Conservation (phyloP, 176 grass and related monocot species). For the Zoysia japonica region DNA sequence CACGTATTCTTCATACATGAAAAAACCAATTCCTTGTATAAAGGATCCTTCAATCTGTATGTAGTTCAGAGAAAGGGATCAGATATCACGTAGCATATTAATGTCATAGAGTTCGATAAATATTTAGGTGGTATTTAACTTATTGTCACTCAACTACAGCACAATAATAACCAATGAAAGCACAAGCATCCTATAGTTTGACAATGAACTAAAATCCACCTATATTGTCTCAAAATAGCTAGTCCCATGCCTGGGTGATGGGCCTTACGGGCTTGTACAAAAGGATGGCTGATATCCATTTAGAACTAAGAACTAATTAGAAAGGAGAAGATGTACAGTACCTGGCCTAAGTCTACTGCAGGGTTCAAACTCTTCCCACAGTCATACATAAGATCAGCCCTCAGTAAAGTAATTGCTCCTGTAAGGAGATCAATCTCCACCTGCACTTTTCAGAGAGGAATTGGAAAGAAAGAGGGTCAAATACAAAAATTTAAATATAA, state of each 20-base stretch:
- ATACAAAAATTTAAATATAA: not conserved
- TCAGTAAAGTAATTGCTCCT: slow-evolving; percentile 57
- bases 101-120: not conserved
- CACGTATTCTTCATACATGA: slow-evolving; percentile 56
- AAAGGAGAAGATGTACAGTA: not conserved
- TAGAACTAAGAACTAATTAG: not conserved
- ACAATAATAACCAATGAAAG: not conserved
- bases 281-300: not conserved
- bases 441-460: slow-evolving; percentile 21
- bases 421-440: slow-evolving; percentile 74
- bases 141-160: too few relatives aligned
- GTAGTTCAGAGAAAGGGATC: not conserved
- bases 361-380: slow-evolving; percentile 78
- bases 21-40: slow-evolving; percentile 66
- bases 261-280: too few relatives aligned
- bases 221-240: too few relatives aligned
- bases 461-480: not conserved
- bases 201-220: too few relatives aligned
- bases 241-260: too few relatives aligned
- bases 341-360: slow-evolving; percentile 80
- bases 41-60: slow-evolving; percentile 60
- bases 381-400: slow-evolving; percentile 62
- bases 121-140: not conserved
- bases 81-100: not conserved
- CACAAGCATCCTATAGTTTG: not conserved